Base-by-base conservation (phyloP, 1,284 basidiomycete genomes). In the Rhizopogon parksii region DNA sequence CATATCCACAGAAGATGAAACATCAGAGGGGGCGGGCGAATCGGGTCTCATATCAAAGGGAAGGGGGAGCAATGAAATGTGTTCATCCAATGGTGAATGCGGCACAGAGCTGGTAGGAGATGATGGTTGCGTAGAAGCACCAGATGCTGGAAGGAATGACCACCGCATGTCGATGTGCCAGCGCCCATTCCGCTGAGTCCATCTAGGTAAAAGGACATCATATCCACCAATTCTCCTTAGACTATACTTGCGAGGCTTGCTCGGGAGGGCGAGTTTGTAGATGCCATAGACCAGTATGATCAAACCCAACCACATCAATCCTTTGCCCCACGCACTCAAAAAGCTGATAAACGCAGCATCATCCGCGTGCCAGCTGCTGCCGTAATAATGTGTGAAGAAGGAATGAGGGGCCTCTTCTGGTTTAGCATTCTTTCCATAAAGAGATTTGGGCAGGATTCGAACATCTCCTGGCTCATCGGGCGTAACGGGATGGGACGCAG, bases 391-490 rank as follows among this genome's bases (percentile, higher is more conserved):
- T 15, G 83, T 79, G 71, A 95, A 97, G 79, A 95, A 98, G 19
- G 93, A 84, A 64, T 95, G 83, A 1, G 92, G 92, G 0, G 90
- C 91, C 62, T 94, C 85, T 40, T 74, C 80, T 34, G 82, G 76
- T 56, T 86, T 83, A 9, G 91, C 91, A 66, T 99, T 99, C 74
- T 99, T 99, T 56, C 95, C 95, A 61, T 99, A 99, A 7, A 98
- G 78, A 4, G 86, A 79, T 70, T 95, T 96, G 21, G 96, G 95
- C 3, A 99, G 74, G 53, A 99, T 85, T 53, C 96, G 88, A 11
- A 97, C 77, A 50, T 87, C 85, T 4, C 79, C 74, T 9, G 82
- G 80, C 19, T 70, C 61, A 7, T 70, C 68, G 1, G 69, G 64
- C n/a, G 80, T 80, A 24, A 68, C 71, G 15, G 85, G 83, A 55